Base-by-base conservation (phyloP, 495 filamentous ascomycete genomes). In the Xylaria sp. region DNA sequence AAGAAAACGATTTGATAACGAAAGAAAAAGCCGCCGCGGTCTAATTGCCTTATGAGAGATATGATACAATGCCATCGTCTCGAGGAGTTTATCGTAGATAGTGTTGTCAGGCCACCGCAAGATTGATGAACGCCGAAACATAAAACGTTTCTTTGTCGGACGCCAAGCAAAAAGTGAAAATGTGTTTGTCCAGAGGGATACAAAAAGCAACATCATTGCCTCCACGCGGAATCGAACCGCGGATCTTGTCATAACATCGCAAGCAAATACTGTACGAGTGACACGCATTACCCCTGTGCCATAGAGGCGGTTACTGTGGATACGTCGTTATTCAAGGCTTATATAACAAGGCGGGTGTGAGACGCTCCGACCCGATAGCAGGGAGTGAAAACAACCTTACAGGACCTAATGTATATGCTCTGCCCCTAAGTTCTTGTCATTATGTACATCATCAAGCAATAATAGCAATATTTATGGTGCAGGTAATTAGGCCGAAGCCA, bases 141-240 rank as follows among this genome's bases (percentile, higher is more conserved):
- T 15, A n/a, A 46, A 46, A 46, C 17, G 5, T 48, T 48, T n/a
- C 44, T n/a, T 48, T 0, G 0, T 21, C 9, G 40, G 7, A 43
- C 14, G 3, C 11, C 6, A 43, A 11, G n/a, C 61, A 33, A 64
- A 64, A 29, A 35, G 29, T 3, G 31, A 29, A 55, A 37, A 1
- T 4, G 24, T 67, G n/a, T n/a, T n/a, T n/a, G n/a, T n/a, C n/a
- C n/a, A n/a, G n/a, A n/a, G n/a, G n/a, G 9, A 4, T 0, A 2
- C n/a, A 58, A 59, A 46, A 35, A 24, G n/a, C 14, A 46, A 69
- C 0, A 24, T 0, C 19, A 7, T 5, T 71, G 69, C 69, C 69
- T 71, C 69, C 69, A 71, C 69, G 69, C 69, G 69, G 69, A 71
- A 71, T 71, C 69, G 69, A 71, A 71, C 69, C 69, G 69, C 69